Evolutionary conservation across 805 yeast species (phyloP).

Genomic region (Pichia nakasei): DNA sequence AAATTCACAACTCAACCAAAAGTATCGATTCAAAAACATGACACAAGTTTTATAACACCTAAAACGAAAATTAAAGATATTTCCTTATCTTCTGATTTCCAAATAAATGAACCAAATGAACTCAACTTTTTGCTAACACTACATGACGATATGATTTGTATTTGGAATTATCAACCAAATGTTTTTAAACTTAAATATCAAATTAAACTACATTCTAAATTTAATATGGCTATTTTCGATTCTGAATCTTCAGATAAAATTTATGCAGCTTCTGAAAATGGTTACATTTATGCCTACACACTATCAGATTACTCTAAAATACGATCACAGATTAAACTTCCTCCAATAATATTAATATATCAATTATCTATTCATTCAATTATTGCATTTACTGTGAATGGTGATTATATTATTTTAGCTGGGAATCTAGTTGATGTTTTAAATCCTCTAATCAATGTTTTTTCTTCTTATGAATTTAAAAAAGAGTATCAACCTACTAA

Average conservation of each 20-base stretch:
- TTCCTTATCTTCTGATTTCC: background rate
- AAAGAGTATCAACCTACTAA: background rate
- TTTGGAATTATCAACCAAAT: background rate
- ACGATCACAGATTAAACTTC: background rate
- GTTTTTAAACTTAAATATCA: background rate
- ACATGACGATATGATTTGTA: background rate
- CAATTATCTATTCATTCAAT: constrained; percentile 11
- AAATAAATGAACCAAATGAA: background rate
- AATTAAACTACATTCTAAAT: background rate
- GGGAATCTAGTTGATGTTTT: constrained; percentile 16
- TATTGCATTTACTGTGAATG: constrained; percentile 9
- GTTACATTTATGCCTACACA: background rate
- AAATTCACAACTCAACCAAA: background rate
- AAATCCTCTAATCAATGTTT: constrained; percentile 11
- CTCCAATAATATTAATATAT: background rate
- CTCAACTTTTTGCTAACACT: background rate
- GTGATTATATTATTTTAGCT: constrained; percentile 16
- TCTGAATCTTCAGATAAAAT: background rate
- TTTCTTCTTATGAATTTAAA: background rate
- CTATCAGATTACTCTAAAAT: background rate
- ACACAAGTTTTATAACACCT: background rate
- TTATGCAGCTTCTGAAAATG: background rate
- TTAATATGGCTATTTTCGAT: background rate
- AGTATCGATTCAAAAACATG: background rate
- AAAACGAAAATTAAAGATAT: background rate